These are phyloP conservation scores for Claviceps paspali DNA, from an alignment of 2,329 filamentous ascomycete genomes.

Conservation along the genomic window DNA sequence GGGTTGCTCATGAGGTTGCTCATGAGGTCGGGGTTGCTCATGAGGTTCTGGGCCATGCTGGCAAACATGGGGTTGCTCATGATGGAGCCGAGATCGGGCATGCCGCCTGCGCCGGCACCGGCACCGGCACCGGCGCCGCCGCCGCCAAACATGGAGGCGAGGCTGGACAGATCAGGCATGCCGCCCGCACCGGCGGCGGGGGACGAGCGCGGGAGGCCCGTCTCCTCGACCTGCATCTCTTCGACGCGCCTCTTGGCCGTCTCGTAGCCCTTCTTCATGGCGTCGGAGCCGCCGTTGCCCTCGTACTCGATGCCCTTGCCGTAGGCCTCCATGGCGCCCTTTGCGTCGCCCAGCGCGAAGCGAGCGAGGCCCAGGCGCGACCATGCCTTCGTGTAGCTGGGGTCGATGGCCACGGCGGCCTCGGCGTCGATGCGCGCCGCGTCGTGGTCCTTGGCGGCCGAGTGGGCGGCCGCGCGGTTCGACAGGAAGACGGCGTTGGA, in stretches of 20 bases:
- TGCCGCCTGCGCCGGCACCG: slow-evolving; percentile 52
- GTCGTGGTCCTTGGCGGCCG: slow-evolving; percentile 68
- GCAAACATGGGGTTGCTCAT: slow-evolving; percentile 99
- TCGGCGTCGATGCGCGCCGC: slow-evolving; percentile 79
- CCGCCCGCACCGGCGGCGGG: slow-evolving; percentile 41
- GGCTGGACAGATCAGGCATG: slow-evolving; percentile 54
- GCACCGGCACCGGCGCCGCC: slow-evolving; percentile 39
- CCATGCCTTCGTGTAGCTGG: slow-evolving; percentile 95
- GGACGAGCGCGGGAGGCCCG: slow-evolving; percentile 26
- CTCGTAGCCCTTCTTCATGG: slow-evolving; percentile 95
- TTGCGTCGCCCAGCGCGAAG: slow-evolving; percentile 81
- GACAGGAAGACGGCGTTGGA: slow-evolving; percentile 92
- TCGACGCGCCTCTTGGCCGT: slow-evolving; percentile 80
- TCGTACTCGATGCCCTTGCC: slow-evolving; percentile 84
- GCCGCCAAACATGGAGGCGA: slow-evolving; percentile 58
- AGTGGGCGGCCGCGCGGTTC: slow-evolving; percentile 91
- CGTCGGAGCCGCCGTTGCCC: slow-evolving; percentile 84
- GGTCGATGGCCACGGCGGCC: slow-evolving; percentile 74
- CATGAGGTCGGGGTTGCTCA: slow-evolving; percentile 93
- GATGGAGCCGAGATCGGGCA: slow-evolving; percentile 75
- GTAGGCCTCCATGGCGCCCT: slow-evolving; percentile 91
- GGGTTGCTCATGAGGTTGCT: slow-evolving; percentile 91
- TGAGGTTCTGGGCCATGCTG: slow-evolving; percentile 90
- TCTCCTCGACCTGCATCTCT: slow-evolving; percentile 47
- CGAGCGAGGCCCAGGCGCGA: slow-evolving; percentile 79